Base-by-base conservation (phyloP, 2,329 filamentous ascomycete genomes). In the Pyricularia sp. region DNA sequence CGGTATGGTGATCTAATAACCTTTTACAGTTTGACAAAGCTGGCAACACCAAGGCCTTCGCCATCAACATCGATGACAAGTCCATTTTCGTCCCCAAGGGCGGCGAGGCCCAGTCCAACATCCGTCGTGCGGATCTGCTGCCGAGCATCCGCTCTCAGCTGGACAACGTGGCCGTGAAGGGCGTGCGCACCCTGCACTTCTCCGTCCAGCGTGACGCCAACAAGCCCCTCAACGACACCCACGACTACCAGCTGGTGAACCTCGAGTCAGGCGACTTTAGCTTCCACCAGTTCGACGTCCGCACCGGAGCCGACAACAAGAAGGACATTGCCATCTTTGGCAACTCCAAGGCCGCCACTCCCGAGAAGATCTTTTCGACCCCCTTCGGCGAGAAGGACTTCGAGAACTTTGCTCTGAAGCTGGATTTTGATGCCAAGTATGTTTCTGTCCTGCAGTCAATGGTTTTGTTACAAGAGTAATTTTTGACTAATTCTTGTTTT, bases 131-230 rank as follows among this genome's bases (percentile, higher is more conserved):
- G 14, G 65, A 66, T 42, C 42, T 66, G 4, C 65, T 66, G 23
- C 65, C 65, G 6, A 55, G 36, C 36, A 66, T 66, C 65, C 65
- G 65, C 42, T 66, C 65, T 7, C 65, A 66, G 65, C 65, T 66
- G 28, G 31, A 67, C 66, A 23, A 67, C 66, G 66, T 67, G 28
- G 66, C 66, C 28, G 55, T 63, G 17, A 61, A 1, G 50, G 66
- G 66, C 50, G 66, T 67, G 17, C 66, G 66, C 26, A 67, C 66
- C 42, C 26, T 67, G 66, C 66, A 67, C 66, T 67, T 67, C 55
- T 67, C 66, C 20, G 55, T 67, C 17, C 66, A 67, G 66, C 66
- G 50, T 28, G 66, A 67, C 55, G 66, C 66, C 28, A 23, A 10
- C 28, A 67, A 42, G 14, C 66, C 66, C 26, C 55, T 67, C 7